Percentiles rank a stretch among this genome's conserved stretches.
Conservation (phyloP, 495 filamentous ascomycete species). For the Penicillium angulare region DNA sequence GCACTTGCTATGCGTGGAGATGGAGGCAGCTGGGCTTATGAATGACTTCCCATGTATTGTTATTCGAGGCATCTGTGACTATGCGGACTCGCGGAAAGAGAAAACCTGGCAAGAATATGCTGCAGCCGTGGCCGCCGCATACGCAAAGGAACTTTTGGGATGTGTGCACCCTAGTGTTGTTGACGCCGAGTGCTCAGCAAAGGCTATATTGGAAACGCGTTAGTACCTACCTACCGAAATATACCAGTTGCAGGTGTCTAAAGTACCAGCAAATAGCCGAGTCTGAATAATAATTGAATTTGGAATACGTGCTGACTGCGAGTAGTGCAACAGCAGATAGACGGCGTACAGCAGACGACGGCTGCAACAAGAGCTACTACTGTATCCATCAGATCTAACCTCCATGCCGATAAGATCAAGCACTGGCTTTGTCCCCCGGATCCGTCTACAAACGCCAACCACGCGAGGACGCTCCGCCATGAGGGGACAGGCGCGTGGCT, state of each 20-base stretch:
- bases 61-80: slow-evolving; percentile 26
- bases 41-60: slow-evolving; percentile 4
- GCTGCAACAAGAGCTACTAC: slow-evolving; percentile 9
- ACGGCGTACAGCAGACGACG: slow-evolving; percentile 12
- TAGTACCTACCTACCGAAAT: no score
- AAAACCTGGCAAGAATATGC: slow-evolving; percentile 27
- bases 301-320: slow-evolving; percentile 1
- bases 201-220: no score
- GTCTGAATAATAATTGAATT: neutral
- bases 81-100: slow-evolving; percentile 28
- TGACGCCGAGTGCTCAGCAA: neutral
- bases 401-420: slow-evolving; percentile 14
- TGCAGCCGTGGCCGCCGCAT: slow-evolving; percentile 19
- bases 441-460: slow-evolving; percentile 18
- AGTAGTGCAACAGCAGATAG: slow-evolving; percentile 15
- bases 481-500: slow-evolving; percentile 21
- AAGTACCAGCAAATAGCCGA: neutral
- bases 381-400: slow-evolving; percentile 14
- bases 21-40: slow-evolving; percentile 5
- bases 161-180: neutral
- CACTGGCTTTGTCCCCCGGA: slow-evolving; percentile 21
- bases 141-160: neutral
- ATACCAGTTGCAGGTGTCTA: no score
- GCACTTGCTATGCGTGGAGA: slow-evolving; percentile 3
- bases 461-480: slow-evolving; percentile 15